Conservation (phyloP, 441 rosid genomes). For the Erodium trifolium region DNA sequence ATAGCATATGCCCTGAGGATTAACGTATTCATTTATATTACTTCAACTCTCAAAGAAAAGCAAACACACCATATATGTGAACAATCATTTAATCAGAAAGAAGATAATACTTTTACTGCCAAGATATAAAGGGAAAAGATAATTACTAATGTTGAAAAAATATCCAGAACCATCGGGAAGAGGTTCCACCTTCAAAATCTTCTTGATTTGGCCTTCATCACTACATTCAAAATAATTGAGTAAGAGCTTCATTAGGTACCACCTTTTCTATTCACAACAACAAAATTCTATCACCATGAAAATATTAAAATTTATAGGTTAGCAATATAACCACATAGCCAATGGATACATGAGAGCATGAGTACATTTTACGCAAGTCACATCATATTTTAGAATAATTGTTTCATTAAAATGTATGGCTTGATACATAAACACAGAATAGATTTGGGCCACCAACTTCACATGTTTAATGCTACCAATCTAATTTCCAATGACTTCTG, state of each 20-base stretch:
- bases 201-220: slow-evolving; percentile 88
- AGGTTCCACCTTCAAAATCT: slow-evolving; percentile 89
- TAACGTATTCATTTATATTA: neutral
- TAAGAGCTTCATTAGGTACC: slow-evolving; percentile 1
- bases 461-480: neutral
- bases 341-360: neutral
- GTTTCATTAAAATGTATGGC: neutral
- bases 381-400: neutral
- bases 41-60: neutral
- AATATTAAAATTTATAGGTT: neutral
- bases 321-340: neutral
- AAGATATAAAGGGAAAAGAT: slow-evolving; percentile 22
- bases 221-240: slow-evolving; percentile 28
- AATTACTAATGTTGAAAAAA: slow-evolving; percentile 84
- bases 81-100: neutral
- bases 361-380: neutral
- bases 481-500: neutral
- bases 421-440: neutral
- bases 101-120: neutral
- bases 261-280: neutral
- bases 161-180: slow-evolving; percentile 91
- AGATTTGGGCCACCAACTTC: neutral
- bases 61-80: neutral
- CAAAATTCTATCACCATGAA: neutral
- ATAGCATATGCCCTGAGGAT: neutral